Percentiles rank a stretch among this genome's conserved stretches.
phyloP scores from a whole-genome alignment of 1,139 yeast species.

The Kodamaea sp. region DNA sequence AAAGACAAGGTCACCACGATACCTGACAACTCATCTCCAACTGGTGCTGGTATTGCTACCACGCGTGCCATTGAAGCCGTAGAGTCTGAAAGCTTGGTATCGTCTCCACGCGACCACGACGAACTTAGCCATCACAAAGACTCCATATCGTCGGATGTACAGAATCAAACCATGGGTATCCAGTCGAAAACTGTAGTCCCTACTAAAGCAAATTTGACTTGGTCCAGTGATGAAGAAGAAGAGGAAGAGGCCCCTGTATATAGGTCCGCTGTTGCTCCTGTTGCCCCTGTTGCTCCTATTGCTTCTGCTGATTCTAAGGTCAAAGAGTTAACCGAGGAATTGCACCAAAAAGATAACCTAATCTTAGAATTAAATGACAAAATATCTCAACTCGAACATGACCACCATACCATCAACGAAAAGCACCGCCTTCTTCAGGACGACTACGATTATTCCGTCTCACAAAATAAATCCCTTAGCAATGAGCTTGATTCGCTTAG shows the following conservation, averaged over 20 bases:
- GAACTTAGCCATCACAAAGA: slow-evolving; percentile 4
- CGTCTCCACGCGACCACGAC: slow-evolving; percentile 4
- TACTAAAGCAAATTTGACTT: slow-evolving; percentile 71
- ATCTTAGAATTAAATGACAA: slow-evolving; percentile 34
- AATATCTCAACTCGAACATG: slow-evolving; percentile 16
- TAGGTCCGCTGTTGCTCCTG: no score
- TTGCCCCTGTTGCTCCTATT: neutral
- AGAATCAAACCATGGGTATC: slow-evolving; percentile 40
- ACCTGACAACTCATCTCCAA: slow-evolving; percentile 2
- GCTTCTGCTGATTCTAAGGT: neutral
- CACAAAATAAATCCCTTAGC: slow-evolving; percentile 26
- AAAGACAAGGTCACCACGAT: slow-evolving; percentile 12
- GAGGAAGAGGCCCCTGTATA: slow-evolving; percentile 13
- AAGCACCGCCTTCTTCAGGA: slow-evolving; percentile 23
- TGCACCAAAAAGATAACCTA: slow-evolving; percentile 40
- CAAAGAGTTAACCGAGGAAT: slow-evolving; percentile 25
- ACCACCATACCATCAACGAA: slow-evolving; percentile 20
- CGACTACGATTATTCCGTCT: slow-evolving; percentile 23
- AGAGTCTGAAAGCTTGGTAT: neutral
- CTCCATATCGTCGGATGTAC: slow-evolving; percentile 15
- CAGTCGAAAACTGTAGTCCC: slow-evolving; percentile 73
- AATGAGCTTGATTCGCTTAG: slow-evolving; percentile 24
- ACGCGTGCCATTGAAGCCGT: neutral
- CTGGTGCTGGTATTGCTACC: neutral
- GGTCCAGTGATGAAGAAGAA: slow-evolving; percentile 82